Percentiles rank a stretch among this genome's conserved stretches.
Evolutionary conservation across 129 eudicot species (phyloP).

Genomic region (Dittrichia graveolens): DNA sequence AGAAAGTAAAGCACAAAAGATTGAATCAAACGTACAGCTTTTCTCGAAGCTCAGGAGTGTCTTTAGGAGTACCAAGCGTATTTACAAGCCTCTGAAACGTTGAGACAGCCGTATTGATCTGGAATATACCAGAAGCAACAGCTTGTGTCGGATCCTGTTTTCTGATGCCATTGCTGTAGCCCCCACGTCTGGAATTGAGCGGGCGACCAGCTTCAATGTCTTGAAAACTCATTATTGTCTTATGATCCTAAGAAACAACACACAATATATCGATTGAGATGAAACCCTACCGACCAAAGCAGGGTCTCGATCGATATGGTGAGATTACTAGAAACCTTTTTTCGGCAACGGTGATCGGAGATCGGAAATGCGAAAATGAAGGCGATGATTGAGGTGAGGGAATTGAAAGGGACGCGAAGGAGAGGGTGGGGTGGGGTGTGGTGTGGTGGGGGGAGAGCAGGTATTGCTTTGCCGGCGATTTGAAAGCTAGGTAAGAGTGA

Average conservation of each 20-base stretch:
- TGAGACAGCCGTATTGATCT: slow-evolving; percentile 66
- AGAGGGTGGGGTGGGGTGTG: slow-evolving; percentile 6
- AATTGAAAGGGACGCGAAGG: slow-evolving; percentile 3
- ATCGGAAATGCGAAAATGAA: slow-evolving; percentile 10
- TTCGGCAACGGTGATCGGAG: slow-evolving; percentile 23
- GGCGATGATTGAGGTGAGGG: slow-evolving; percentile 13
- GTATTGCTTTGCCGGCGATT: slow-evolving; percentile 33
- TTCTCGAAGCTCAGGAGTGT: slow-evolving; percentile 65
- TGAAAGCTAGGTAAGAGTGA: slow-evolving; percentile 7
- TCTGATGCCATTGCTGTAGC: slow-evolving; percentile 36
- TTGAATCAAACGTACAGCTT: slow-evolving; percentile 44
- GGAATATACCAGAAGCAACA: slow-evolving; percentile 87
- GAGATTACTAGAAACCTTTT: not conserved
- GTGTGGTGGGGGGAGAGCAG: slow-evolving; percentile 23
- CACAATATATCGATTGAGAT: slow-evolving; percentile 6
- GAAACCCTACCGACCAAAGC: slow-evolving; percentile 26
- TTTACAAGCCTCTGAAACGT: slow-evolving; percentile 64
- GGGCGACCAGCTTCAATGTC: slow-evolving; percentile 90
- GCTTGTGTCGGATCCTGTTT: slow-evolving; percentile 87
- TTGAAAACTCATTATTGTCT: slow-evolving; percentile 71
- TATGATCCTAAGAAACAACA: not conserved
- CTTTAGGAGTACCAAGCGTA: slow-evolving; percentile 72
- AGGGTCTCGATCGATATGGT: slow-evolving; percentile 7
- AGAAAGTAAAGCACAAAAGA: slow-evolving; percentile 5
- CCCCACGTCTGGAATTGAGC: slow-evolving; percentile 48